Evolutionary conservation across 352 stramenopile species (phyloP), one percentile per base, ranked within the genome.

Genomic region (Globisporangium cylindrosporum): DNA sequence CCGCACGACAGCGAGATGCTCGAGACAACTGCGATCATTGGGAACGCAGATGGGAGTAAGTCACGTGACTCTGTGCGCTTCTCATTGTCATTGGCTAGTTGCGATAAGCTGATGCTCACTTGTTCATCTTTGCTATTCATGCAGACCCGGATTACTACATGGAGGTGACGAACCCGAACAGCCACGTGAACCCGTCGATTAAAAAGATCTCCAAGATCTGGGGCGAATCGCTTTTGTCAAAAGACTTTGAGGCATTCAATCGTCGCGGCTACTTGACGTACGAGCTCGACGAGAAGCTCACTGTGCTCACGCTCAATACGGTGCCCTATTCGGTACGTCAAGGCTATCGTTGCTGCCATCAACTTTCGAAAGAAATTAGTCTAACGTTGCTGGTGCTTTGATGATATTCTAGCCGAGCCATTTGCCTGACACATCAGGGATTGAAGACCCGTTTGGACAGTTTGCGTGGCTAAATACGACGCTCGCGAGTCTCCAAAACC

Each of bases 401-500:
- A n/a, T 48, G 18, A 22, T 51, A 22, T 51, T 12, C 22, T 43
- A 95, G 88, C 80, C 82, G 7, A 89, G 77, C 48, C 88, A 97
- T 74, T 38, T 83, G 8, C 93, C 94, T 1, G 72, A 94, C 48
- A 92, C 90, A 24, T 85, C 75, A 3, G 57, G 78, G 7, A 59
- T 71, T 15, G n/a, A 84, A 24, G 94, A 98, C 68, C 94, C 93
- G 6, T 96, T 97, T 20, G 75, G 71, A 6, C 94, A 98, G 70
- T 97, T 98, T 63, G 66, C 63, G 27, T 98, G 94, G 94, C 76
- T 98, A 24, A 87, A 92, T 63, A 68, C 73, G 22, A 91, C 88
- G 36, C 70, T 98, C n/a, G 59, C 67, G 8, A 62, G 78, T 5
- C 73, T 93, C 29, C 69, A 72, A 7, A 55, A 69, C 22, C 62